A percentile compares a stretch with the other conserved stretches of the same genome.
phyloP scores from a whole-genome alignment of 805 yeast species.

The Saccharomyces jurei region DNA sequence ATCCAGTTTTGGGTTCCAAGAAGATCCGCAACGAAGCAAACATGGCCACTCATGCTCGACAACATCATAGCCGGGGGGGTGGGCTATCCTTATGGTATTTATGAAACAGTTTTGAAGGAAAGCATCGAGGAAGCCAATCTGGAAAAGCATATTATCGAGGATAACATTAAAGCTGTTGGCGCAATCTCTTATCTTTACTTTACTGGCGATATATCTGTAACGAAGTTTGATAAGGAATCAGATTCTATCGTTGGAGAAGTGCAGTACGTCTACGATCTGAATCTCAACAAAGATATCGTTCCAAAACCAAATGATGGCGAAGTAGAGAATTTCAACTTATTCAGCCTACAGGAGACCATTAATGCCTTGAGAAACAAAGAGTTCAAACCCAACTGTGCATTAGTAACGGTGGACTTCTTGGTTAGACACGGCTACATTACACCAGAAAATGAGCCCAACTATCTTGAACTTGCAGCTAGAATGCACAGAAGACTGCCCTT shows the following conservation, averaged over 20 bases:
- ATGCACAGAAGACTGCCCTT: conserved; percentile 68
- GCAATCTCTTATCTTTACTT: conserved; percentile 57
- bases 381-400: conserved; percentile 86
- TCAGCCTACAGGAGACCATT: conserved; percentile 52
- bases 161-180: conserved; percentile 47
- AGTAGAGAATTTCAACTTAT: conserved; percentile 60
- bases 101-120: conserved; percentile 78
- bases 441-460: conserved; percentile 58
- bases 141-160: conserved; percentile 40
- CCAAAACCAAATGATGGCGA: conserved; percentile 69
- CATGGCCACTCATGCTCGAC: conserved; percentile 87
- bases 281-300: conserved; percentile 37
- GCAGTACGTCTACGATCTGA: conserved; percentile 70
- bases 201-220: conserved; percentile 15
- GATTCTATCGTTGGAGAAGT: conserved; percentile 84
- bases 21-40: conserved; percentile 67
- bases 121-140: conserved; percentile 88
- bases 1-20: conserved; percentile 76
- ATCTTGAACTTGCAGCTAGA: conserved; percentile 47
- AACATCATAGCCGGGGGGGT: conserved; percentile 94
- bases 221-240: conserved; percentile 33
- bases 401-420: conserved; percentile 72
- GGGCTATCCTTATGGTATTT: conserved; percentile 67
- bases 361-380: conserved; percentile 43
- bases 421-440: conserved; percentile 75